Evolutionary conservation across 495 filamentous ascomycete species (phyloP).

Genomic region (Pseudoneurospora amorphoporcata): DNA sequence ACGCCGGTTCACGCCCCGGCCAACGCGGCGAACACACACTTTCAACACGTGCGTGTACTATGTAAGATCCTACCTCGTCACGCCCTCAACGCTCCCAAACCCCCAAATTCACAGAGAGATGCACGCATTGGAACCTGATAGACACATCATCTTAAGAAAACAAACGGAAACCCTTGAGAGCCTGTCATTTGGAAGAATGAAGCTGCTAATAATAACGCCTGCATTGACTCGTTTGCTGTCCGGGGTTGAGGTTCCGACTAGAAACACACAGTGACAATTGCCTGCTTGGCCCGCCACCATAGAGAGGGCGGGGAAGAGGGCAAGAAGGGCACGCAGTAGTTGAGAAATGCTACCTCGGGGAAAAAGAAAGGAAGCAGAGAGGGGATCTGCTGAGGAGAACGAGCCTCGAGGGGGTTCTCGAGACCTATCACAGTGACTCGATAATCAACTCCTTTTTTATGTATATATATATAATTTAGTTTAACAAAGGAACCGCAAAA

Average conservation of each 20-base stretch:
- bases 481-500: background rate
- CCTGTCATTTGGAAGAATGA: background rate
- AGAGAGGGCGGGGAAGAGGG: background rate
- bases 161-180: background rate
- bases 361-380: background rate
- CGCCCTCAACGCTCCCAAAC: background rate
- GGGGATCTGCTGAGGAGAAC: background rate
- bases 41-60: background rate
- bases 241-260: background rate
- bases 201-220: background rate
- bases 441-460: background rate
- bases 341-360: background rate
- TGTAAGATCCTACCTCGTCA: background rate
- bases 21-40: background rate
- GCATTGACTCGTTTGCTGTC: background rate
- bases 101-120: background rate
- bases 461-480: too few relatives aligned
- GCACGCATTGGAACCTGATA: background rate
- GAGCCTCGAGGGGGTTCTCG: background rate
- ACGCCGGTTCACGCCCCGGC: background rate
- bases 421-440: background rate
- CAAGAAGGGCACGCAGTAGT: background rate
- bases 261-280: background rate
- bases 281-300: background rate
- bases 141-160: background rate